These are phyloP conservation scores for Petunia secreta DNA, from an alignment of 257 asterid species.

Conservation along the genomic window DNA sequence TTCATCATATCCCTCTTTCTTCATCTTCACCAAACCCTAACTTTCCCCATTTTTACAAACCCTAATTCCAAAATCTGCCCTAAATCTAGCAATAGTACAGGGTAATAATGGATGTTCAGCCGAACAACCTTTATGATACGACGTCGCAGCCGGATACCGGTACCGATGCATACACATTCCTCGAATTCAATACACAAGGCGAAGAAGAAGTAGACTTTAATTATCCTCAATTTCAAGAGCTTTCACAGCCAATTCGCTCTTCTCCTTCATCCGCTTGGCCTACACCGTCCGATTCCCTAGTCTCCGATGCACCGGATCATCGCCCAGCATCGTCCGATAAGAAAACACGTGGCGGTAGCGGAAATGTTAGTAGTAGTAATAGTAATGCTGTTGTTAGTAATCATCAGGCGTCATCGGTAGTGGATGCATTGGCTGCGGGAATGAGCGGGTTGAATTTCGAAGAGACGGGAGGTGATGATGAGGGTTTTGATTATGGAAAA, in stretches of 20 bases:
- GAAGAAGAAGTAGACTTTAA: conserved; percentile 94
- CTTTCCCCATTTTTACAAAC: neutral
- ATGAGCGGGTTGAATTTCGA: conserved; percentile 96
- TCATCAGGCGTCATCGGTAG: conserved; percentile 82
- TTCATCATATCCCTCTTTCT: neutral
- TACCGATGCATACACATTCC: conserved; percentile 84
- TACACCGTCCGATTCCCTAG: conserved; percentile 72
- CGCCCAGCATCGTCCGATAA: conserved; percentile 55
- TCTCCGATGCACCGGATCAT: conserved; percentile 47
- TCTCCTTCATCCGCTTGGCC: conserved; percentile 64
- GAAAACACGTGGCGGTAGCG: conserved; percentile 38
- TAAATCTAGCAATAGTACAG: no score
- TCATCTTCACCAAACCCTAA: neutral
- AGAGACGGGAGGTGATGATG: conserved; percentile 93
- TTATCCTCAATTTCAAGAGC: conserved; percentile 88
- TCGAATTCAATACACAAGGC: conserved; percentile 93
- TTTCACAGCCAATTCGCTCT: conserved; percentile 90
- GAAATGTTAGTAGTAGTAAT: conserved; percentile 12
- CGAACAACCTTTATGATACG: conserved; percentile 79
- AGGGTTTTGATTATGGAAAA: conserved; percentile 83
- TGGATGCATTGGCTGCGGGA: conserved; percentile 83
- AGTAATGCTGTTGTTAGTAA: conserved; percentile 30
- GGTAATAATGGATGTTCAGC: conserved; percentile 67
- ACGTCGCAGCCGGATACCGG: conserved; percentile 99
- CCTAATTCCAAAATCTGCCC: no score